These are phyloP conservation scores for Puccinia sorghi DNA, from an alignment of 1,284 basidiomycete species.

Conservation along the genomic window DNA sequence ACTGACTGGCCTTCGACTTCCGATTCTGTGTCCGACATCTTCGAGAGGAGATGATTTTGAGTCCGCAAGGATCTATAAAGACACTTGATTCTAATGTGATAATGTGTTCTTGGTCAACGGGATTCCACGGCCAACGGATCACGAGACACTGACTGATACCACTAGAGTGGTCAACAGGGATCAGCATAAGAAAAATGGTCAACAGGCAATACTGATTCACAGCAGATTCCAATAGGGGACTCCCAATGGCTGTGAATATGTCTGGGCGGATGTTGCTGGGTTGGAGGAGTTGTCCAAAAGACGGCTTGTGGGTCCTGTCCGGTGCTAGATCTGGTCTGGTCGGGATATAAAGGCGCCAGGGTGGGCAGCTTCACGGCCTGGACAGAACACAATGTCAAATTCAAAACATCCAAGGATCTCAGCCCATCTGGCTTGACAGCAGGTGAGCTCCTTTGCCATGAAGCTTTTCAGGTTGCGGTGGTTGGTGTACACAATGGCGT, in stretches of 20 bases:
- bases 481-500: slow-evolving; percentile 19
- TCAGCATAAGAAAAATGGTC: not conserved
- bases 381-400: not conserved
- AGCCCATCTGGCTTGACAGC: not conserved
- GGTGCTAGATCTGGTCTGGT: not conserved
- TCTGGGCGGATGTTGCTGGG: too few species aligned
- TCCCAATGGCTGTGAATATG: too few species aligned
- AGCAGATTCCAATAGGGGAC: not conserved
- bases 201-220: not conserved
- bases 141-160: not conserved
- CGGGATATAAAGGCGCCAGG: not conserved
- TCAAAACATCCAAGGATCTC: not conserved
- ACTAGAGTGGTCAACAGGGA: not conserved
- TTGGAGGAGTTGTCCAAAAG: not conserved
- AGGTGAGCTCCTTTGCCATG: slow-evolving; percentile 7
- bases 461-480: slow-evolving; percentile 13
- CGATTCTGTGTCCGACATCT: slow-evolving; percentile 1
- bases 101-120: not conserved
- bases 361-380: not conserved
- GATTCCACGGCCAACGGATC: not conserved
- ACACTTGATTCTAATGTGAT: not conserved
- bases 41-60: not conserved
- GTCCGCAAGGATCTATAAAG: not conserved
- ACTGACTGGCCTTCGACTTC: not conserved
- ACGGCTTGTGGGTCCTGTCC: not conserved